phyloP scores from a whole-genome alignment of 169 alveolate genomes.

The Eimeria sp. region DNA sequence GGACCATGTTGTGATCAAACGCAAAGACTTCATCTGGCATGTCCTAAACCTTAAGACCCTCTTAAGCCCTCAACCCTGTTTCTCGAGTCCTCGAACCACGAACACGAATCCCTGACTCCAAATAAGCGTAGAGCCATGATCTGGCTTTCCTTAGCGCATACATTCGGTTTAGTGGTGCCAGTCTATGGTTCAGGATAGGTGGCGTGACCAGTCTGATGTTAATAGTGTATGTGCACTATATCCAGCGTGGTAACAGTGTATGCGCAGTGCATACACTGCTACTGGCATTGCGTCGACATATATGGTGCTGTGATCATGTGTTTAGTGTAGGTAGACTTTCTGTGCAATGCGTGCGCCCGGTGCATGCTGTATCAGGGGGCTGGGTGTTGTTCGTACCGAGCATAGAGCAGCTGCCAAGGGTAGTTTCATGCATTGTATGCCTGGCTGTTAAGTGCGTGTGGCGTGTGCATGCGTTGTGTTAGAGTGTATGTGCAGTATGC shows the following conservation, averaged over 20 bases:
- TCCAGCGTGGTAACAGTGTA: not conserved
- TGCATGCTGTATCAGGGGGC: not conserved
- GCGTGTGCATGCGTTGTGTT: not conserved
- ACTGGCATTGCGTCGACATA: not conserved
- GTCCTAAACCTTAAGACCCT: not conserved
- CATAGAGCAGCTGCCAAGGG: too few species aligned
- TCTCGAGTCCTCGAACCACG: not conserved
- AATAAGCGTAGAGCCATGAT: not conserved
- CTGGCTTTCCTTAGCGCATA: not conserved
- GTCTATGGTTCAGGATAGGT: not conserved
- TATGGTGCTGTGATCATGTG: not conserved
- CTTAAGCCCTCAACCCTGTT: not conserved
- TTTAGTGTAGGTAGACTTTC: not conserved
- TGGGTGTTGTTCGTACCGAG: not conserved
- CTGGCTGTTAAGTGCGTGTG: not conserved
- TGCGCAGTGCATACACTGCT: not conserved
- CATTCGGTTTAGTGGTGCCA: not conserved
- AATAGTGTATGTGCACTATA: not conserved
- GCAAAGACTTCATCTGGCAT: slow-evolving; percentile 68
- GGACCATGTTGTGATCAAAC: slow-evolving; percentile 39
- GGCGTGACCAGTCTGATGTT: too few species aligned
- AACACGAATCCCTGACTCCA: not conserved
- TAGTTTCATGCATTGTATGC: not conserved
- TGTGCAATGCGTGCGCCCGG: not conserved
- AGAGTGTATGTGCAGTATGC: not conserved